Evolutionary conservation across 129 eudicot species (phyloP), one percentile per base, ranked within the genome.

Genomic region (Flaveria brownii): DNA sequence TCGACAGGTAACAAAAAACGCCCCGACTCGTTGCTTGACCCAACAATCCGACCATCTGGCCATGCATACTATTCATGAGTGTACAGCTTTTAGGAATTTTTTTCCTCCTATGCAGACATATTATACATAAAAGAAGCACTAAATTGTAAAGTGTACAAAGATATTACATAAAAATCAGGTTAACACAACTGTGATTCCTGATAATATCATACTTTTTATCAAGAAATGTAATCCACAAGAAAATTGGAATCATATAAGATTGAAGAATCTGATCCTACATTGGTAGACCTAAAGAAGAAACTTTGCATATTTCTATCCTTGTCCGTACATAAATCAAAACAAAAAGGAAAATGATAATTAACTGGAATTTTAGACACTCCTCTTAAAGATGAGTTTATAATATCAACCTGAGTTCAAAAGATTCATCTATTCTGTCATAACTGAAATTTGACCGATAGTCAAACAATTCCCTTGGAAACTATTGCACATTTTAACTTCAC

Each of bases 191-290:
- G 25, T 70, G 80, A 82, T 85, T 82, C 88, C 69, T 56, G 54
- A 70, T 79, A 74, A 73, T 71, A 74, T 60, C 77, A 54, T 72
- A 51, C 88, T 75, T 85, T 78, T 13, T 57, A 79, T 59, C 60
- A 61, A 75, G 67, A 50, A 52, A 82, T 79, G 22, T 47, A 72
- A 80, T 79, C 86, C 82, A 85, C 78, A 78, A 70, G 77, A 28
- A 28, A 59, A 56, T 70, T 71, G 73, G 76, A 83, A 80, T 76
- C 69, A 79, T 22, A 72, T 57, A 77, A 67, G 80, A 75, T 73
- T 30, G 68, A 62, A 75, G 85, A 78, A 81, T 81, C 84, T 60
- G 63, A 74, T 46, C 67, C 75, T 26, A 74, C 28, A 14, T 23
- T 23, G 47, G 77, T 39, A 67, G 76, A 77, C 69, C 76, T 56